A percentile compares a stretch with the other conserved stretches of the same genome.
Evolutionary conservation across 192 early-diverging fungal genomes (phyloP).

Genomic region (Backusella parvicylindrica): DNA sequence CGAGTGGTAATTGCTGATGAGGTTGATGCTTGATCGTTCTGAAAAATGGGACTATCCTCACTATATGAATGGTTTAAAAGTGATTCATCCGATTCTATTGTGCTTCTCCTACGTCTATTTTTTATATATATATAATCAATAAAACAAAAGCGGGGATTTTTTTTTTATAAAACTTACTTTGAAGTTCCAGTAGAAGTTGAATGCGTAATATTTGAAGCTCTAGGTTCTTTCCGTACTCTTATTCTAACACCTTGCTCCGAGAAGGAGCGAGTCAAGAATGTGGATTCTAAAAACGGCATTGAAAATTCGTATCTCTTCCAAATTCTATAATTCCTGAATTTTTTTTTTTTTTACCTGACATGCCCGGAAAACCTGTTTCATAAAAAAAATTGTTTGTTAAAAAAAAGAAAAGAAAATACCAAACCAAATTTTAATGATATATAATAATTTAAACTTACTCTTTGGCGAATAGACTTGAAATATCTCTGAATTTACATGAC

Average conservation of each 20-base stretch:
- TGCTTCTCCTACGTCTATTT: neutral
- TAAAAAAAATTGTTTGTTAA: no score
- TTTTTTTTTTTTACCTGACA: neutral
- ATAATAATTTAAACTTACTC: neutral
- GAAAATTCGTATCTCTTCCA: neutral
- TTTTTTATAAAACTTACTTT: neutral
- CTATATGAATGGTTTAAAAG: neutral
- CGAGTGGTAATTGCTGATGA: neutral
- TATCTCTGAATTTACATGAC: neutral
- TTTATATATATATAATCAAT: no score
- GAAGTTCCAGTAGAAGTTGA: neutral
- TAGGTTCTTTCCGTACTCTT: conserved; percentile 77
- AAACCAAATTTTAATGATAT: neutral
- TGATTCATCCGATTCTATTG: neutral
- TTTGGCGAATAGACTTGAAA: conserved; percentile 12
- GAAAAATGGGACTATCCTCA: neutral
- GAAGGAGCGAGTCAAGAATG: conserved; percentile 79
- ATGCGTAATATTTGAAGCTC: neutral
- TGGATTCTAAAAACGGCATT: conserved; percentile 61
- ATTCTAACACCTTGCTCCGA: conserved; percentile 94
- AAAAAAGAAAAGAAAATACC: no score
- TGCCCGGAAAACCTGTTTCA: conserved; percentile 10
- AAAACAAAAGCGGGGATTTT: no score
- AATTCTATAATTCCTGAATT: neutral
- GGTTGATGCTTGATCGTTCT: neutral